Conservation (phyloP, 495 filamentous ascomycete species). For the Terfezia claveryi region DNA sequence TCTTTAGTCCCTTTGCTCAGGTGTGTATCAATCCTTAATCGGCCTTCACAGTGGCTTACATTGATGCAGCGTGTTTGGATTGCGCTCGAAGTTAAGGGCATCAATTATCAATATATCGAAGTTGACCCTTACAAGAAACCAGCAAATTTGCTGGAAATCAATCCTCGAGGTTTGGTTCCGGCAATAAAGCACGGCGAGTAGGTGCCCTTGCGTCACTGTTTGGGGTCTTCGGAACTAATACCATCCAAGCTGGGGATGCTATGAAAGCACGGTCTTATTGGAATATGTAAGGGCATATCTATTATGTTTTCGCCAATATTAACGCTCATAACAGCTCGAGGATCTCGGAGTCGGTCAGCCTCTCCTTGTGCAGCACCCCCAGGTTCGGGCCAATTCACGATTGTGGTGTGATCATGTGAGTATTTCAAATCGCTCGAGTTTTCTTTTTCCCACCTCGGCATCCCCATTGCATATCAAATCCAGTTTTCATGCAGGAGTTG, state of each 20-base stretch:
- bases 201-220: conserved; percentile 1
- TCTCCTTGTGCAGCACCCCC: conserved; percentile 43
- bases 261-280: conserved; percentile 69
- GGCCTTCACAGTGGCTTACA: conserved; percentile 17
- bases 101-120: conserved; percentile 81
- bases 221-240: not conserved
- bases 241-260: conserved; percentile 43
- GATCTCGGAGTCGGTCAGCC: conserved; percentile 41
- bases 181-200: conserved; percentile 54
- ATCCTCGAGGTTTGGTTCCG: conserved; percentile 73
- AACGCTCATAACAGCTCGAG: conserved; percentile 31
- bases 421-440: not conserved
- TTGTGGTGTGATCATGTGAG: conserved; percentile 76
- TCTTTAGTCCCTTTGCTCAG: not conserved
- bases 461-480: too few relatives aligned
- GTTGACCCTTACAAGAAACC: conserved; percentile 75
- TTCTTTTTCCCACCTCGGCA: too few relatives aligned
- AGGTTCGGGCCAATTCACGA: conserved; percentile 53
- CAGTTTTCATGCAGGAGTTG: not conserved
- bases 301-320: not conserved
- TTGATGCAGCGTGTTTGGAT: conserved; percentile 96
- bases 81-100: conserved; percentile 63
- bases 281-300: conserved; percentile 45
- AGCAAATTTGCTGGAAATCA: conserved; percentile 53
- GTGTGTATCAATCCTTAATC: not conserved